Conservation (phyloP, 371 early-diverging fungal species). For the Rhizoclosmatium hyalinum region DNA sequence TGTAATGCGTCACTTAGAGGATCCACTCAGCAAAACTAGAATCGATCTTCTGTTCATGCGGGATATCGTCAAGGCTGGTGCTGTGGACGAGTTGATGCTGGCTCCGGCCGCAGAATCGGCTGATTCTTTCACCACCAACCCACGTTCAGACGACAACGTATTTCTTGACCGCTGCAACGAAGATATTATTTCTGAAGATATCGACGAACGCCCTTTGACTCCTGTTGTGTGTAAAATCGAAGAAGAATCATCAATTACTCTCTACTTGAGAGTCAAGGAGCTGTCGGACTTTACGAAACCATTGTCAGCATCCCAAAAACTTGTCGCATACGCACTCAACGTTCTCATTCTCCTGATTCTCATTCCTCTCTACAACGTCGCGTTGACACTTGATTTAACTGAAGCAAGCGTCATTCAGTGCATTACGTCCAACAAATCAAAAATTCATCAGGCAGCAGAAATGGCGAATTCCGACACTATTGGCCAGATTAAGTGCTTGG, state of each 20-base stretch:
- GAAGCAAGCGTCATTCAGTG: not conserved
- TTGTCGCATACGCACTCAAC: not conserved
- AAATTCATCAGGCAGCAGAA: not conserved
- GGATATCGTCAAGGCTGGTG: too few relatives aligned
- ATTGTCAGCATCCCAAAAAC: not conserved
- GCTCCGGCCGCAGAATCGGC: not conserved
- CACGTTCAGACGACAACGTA: not conserved
- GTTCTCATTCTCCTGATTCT: constrained; percentile 3
- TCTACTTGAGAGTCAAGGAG: not conserved
- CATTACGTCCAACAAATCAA: not conserved
- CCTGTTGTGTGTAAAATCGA: not conserved
- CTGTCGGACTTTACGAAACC: not conserved
- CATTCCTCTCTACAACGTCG: not conserved
- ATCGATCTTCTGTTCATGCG: not conserved
- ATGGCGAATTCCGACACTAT: too few relatives aligned
- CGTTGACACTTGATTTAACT: too few relatives aligned
- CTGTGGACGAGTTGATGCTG: not conserved
- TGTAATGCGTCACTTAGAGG: not conserved
- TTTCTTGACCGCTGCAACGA: not conserved
- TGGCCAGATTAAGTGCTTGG: too few relatives aligned
- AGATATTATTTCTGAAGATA: constrained; percentile 3
- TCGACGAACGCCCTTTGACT: not conserved
- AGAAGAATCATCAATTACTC: not conserved
- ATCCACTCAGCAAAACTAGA: not conserved
- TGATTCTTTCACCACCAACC: not conserved